A percentile compares a stretch with the other conserved stretches of the same genome.
These are phyloP conservation scores for Diplodia seriata DNA, from an alignment of 2,329 filamentous ascomycete genomes.

Conservation along the genomic window DNA sequence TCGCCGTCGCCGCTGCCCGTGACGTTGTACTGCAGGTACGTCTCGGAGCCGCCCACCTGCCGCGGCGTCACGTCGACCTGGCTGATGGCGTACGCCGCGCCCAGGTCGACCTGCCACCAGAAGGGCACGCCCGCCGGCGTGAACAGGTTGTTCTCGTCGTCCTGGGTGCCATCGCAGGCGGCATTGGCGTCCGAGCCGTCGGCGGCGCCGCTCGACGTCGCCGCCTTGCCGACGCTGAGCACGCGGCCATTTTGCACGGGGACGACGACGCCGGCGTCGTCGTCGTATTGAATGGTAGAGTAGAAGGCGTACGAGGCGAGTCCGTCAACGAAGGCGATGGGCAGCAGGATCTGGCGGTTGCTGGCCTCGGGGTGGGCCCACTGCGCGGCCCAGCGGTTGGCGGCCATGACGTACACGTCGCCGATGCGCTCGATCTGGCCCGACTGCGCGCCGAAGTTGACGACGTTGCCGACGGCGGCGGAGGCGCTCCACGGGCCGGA, in stretches of 20 bases:
- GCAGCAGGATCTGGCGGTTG: constrained; percentile 36
- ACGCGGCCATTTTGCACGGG: constrained; percentile 35
- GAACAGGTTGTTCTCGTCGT: constrained; percentile 27
- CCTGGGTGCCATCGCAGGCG: constrained; percentile 15
- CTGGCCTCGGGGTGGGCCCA: constrained; percentile 35
- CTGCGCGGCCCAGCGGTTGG: constrained; percentile 35
- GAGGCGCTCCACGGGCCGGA: constrained; percentile 33
- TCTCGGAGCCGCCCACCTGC: constrained; percentile 36
- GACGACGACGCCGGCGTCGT: constrained; percentile 36
- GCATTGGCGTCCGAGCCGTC: constrained; percentile 17
- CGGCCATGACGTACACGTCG: constrained; percentile 33
- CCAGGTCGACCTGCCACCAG: constrained; percentile 37
- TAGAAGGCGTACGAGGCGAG: constrained; percentile 36
- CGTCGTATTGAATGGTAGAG: constrained; percentile 34
- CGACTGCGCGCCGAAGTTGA: constrained; percentile 36
- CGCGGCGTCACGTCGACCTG: constrained; percentile 36
- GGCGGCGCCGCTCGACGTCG: constrained; percentile 32
- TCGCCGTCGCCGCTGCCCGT: constrained; percentile 34
- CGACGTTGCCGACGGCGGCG: constrained; percentile 34
- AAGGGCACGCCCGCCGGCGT: constrained; percentile 36
- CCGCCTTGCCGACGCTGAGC: constrained; percentile 35
- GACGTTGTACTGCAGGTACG: constrained; percentile 37
- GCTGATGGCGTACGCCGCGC: constrained; percentile 31
- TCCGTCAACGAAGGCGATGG: constrained; percentile 33
- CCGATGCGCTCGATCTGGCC: constrained; percentile 33